These are phyloP conservation scores for Aspergillus carbonarius DNA, from an alignment of 2,329 filamentous ascomycete genomes.

Conservation along the genomic window DNA sequence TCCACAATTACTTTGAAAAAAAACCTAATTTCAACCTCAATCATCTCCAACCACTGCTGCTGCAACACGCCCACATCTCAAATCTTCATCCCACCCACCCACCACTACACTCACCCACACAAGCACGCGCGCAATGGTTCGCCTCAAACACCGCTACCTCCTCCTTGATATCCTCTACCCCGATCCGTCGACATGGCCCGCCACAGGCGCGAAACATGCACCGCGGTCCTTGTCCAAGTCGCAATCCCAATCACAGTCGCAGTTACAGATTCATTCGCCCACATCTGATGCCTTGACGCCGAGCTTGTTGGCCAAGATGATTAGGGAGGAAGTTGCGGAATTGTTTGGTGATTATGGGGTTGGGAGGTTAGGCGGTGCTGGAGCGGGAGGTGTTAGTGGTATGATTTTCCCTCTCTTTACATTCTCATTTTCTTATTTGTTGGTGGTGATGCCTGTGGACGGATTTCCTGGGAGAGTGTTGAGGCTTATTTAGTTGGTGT, in stretches of 20 bases:
- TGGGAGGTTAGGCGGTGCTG: conserved; percentile 57
- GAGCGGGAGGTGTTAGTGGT: conserved; percentile 70
- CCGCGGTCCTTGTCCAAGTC: conserved; percentile 9
- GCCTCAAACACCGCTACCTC: conserved; percentile 92
- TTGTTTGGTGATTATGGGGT: conserved; percentile 89
- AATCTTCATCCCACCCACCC: neutral
- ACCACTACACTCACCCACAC: conserved; percentile 15
- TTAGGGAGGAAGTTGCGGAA: conserved; percentile 67
- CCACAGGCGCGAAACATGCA: conserved; percentile 23
- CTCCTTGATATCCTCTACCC: conserved; percentile 94
- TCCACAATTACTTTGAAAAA: neutral
- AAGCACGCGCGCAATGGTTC: conserved; percentile 66
- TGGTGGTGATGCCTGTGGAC: too few species aligned
- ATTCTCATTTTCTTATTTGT: too few species aligned
- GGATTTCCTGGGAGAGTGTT: neutral
- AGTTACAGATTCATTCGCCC: conserved; percentile 75
- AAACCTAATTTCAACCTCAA: neutral
- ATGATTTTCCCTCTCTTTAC: conserved; percentile 13
- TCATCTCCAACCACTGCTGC: neutral
- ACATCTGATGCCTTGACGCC: conserved; percentile 70
- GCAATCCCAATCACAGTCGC: conserved; percentile 50
- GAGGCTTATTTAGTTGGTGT: neutral
- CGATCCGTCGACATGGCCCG: conserved; percentile 45
- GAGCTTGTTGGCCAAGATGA: conserved; percentile 63
- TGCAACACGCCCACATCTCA: neutral